phyloP scores from a whole-genome alignment of 352 stramenopile species.

The Phytopythium sindhum region DNA sequence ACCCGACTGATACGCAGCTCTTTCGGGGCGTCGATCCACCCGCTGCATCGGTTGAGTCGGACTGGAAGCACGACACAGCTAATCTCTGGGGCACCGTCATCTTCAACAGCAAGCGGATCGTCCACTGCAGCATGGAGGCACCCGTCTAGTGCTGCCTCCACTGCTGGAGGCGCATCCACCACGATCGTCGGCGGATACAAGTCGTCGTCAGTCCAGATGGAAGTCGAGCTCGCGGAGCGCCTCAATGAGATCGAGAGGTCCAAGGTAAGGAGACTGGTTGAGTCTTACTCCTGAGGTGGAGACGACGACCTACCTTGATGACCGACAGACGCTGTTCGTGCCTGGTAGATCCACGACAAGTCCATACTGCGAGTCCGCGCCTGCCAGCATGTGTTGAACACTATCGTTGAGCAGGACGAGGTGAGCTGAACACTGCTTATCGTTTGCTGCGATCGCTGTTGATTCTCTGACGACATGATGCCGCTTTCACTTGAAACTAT shows the following conservation, averaged over 20 bases:
- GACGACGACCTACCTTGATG: slow-evolving; percentile 4
- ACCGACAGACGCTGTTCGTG: neutral
- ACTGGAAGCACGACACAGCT: neutral
- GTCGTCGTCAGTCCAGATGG: slow-evolving; percentile 43
- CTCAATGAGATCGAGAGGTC: slow-evolving; percentile 67
- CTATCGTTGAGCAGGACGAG: slow-evolving; percentile 57
- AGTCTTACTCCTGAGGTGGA: neutral
- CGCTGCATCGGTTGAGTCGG: neutral
- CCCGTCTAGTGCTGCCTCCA: slow-evolving; percentile 8
- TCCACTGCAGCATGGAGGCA: neutral
- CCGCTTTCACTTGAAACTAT: neutral
- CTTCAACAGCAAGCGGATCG: neutral
- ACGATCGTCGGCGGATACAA: slow-evolving; percentile 37
- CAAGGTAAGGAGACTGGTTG: slow-evolving; percentile 26
- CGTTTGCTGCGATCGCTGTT: neutral
- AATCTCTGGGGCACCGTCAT: neutral
- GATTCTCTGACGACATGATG: neutral
- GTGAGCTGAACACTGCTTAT: slow-evolving; percentile 12
- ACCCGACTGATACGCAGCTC: neutral
- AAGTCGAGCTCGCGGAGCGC: slow-evolving; percentile 59
- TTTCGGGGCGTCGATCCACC: neutral
- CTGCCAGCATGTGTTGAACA: slow-evolving; percentile 47
- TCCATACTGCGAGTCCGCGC: slow-evolving; percentile 41
- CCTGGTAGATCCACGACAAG: slow-evolving; percentile 50
- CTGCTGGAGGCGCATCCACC: neutral